Conservation (phyloP, 2,329 filamentous ascomycete genomes). For the Botrytis pseudocinerea region DNA sequence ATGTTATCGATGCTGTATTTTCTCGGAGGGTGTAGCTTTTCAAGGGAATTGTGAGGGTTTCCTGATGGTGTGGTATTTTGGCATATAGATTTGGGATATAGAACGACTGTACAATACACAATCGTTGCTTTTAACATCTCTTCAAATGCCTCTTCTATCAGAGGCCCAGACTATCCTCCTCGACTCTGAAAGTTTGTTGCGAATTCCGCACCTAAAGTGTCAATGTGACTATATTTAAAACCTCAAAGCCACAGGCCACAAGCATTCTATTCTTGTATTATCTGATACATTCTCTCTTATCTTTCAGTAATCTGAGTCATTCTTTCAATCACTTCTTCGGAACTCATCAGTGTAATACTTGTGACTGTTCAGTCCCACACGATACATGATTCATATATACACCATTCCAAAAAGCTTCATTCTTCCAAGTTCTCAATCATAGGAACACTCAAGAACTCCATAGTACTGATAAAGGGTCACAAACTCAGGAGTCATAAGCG, state of each 20-base stretch:
- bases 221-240: background rate
- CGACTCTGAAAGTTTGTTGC: background rate
- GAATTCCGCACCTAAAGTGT: background rate
- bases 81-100: background rate
- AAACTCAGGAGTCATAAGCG: background rate
- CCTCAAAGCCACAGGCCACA: background rate
- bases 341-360: background rate
- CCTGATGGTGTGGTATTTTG: background rate
- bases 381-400: too few species aligned
- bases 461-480: background rate
- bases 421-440: too few species aligned
- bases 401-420: too few species aligned
- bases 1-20: background rate
- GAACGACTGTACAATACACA: background rate
- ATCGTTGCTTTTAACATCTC: background rate
- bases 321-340: background rate
- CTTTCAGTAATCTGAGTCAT: background rate
- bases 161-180: too few species aligned
- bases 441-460: too few species aligned
- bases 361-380: too few species aligned
- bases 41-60: background rate
- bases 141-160: background rate
- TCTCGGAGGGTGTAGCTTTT: background rate
- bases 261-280: accelerated
- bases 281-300: background rate